Evolutionary conservation across 225 moss, liverwort and hornwort species (phyloP).

Genomic region (Rhytidiadelphus loreus): DNA sequence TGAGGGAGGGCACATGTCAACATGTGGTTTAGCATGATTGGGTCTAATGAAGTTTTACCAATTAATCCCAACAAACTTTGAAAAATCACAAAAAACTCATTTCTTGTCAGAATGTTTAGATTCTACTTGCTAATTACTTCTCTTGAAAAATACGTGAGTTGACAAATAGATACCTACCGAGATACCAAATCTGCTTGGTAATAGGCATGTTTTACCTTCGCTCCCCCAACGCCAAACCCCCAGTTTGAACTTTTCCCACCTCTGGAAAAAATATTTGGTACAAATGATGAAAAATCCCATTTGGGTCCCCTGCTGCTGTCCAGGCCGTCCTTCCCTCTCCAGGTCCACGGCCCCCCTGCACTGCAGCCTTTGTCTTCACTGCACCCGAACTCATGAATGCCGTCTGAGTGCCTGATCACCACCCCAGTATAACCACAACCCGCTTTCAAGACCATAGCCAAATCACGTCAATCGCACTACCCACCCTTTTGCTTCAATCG

Average conservation of each 20-base stretch:
- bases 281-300: not conserved
- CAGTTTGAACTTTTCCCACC: not conserved
- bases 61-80: not conserved
- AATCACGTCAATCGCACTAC: not conserved
- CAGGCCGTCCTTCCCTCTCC: not conserved
- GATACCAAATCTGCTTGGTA: not conserved
- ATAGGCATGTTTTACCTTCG: not conserved
- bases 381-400: not conserved
- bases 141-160: not conserved
- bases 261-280: not conserved
- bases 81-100: not conserved
- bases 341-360: not conserved
- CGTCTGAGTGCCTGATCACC: not conserved
- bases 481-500: not conserved
- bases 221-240: too few species aligned
- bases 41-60: fast-evolving
- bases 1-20: not conserved
- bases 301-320: not conserved
- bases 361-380: not conserved
- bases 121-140: not conserved
- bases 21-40: not conserved
- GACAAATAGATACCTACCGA: not conserved
- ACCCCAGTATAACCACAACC: not conserved
- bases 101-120: not conserved
- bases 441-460: not conserved